Percentiles rank a stretch among this genome's conserved stretches.
These are phyloP conservation scores for Leccinum subatratum DNA, from an alignment of 1,284 basidiomycete species.

Conservation along the genomic window DNA sequence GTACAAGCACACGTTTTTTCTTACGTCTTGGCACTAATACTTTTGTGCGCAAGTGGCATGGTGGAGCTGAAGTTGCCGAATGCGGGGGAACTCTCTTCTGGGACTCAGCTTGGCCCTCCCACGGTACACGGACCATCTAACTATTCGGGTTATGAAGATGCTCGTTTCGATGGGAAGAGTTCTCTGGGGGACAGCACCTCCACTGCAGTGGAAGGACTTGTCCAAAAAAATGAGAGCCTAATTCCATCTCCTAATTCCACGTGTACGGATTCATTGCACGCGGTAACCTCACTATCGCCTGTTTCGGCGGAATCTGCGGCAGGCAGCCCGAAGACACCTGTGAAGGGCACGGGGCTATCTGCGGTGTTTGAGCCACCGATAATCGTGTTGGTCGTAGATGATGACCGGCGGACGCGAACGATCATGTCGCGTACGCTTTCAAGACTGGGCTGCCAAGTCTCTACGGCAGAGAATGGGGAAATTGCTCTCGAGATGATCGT, in stretches of 20 bases:
- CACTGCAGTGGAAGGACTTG: slow-evolving; percentile 10
- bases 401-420: slow-evolving; percentile 73
- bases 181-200: slow-evolving; percentile 5
- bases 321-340: slow-evolving; percentile 12
- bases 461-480: slow-evolving; percentile 84
- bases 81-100: slow-evolving; percentile 42
- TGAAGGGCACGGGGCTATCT: slow-evolving; percentile 18
- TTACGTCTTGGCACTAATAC: slow-evolving; percentile 1
- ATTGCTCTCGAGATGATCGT: slow-evolving; percentile 74
- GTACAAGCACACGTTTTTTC: slow-evolving; percentile 30
- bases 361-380: slow-evolving; percentile 42
- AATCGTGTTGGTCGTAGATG: slow-evolving; percentile 71
- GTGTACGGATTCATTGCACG: slow-evolving; percentile 4
- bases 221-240: slow-evolving; percentile 5
- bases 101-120: slow-evolving; percentile 36
- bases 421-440: slow-evolving; percentile 80
- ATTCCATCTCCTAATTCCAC: slow-evolving; percentile 7
- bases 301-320: slow-evolving; percentile 12
- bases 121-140: slow-evolving; percentile 9
- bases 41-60: slow-evolving; percentile 44
- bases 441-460: slow-evolving; percentile 72
- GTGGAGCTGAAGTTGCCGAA: slow-evolving; percentile 55
- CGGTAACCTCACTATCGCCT: slow-evolving; percentile 4
- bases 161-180: slow-evolving; percentile 3
- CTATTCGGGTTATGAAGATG: slow-evolving; percentile 1